Percentiles rank a stretch among this genome's conserved stretches.
phyloP scores from a whole-genome alignment of 352 stramenopile species.

The Phytophthora uliginosa region DNA sequence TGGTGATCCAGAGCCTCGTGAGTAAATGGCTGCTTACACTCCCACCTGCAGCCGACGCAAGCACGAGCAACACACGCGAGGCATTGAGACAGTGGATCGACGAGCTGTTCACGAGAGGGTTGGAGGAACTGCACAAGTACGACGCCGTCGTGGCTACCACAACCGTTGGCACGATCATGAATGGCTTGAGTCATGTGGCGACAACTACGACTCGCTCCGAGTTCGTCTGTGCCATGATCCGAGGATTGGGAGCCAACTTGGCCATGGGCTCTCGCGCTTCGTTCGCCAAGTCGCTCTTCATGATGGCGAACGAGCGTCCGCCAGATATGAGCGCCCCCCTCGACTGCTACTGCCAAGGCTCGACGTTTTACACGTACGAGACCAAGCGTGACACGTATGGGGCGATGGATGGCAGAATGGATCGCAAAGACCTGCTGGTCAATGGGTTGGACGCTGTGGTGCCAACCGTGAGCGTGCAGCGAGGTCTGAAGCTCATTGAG shows the following conservation, averaged over 20 bases:
- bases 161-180: slow-evolving; percentile 95
- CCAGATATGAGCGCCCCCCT: slow-evolving; percentile 89
- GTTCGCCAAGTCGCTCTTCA: slow-evolving; percentile 93
- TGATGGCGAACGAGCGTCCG: slow-evolving; percentile 93
- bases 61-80: slow-evolving; percentile 43
- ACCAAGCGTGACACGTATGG: slow-evolving; percentile 86
- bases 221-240: slow-evolving; percentile 94
- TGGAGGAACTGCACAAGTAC: slow-evolving; percentile 91
- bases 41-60: slow-evolving; percentile 21
- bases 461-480: slow-evolving; percentile 87
- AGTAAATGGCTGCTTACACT: slow-evolving; percentile 83
- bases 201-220: slow-evolving; percentile 75
- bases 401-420: slow-evolving; percentile 72
- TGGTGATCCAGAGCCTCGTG: slow-evolving; percentile 80
- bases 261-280: slow-evolving; percentile 66
- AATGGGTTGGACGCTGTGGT: slow-evolving; percentile 55
- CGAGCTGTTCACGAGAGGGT: slow-evolving; percentile 91
- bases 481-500: slow-evolving; percentile 89
- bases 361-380: slow-evolving; percentile 76
- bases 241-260: slow-evolving; percentile 95
- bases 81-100: slow-evolving; percentile 91
- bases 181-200: slow-evolving; percentile 91
- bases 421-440: slow-evolving; percentile 57
- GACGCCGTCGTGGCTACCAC: slow-evolving; percentile 94
- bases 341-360: slow-evolving; percentile 90